Evolutionary conservation across 2,329 filamentous ascomycete species (phyloP).

Genomic region (Rutstroemia sp.): DNA sequence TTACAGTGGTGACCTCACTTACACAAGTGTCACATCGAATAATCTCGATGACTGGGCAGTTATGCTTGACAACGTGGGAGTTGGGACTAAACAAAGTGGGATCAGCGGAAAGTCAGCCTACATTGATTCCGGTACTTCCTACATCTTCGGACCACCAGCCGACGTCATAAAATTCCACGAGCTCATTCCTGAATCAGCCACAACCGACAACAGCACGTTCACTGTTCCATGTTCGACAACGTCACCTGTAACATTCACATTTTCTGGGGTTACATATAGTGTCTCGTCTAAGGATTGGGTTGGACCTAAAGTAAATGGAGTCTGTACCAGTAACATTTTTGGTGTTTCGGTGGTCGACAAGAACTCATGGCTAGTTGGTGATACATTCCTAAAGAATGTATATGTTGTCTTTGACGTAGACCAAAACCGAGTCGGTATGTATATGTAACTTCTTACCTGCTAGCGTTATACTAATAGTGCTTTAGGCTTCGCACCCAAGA

Average conservation of each 20-base stretch:
- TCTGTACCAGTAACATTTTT: constrained; percentile 66
- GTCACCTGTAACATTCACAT: constrained; percentile 53
- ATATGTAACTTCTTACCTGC: no score
- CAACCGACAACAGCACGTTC: constrained; percentile 54
- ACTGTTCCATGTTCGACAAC: constrained; percentile 66
- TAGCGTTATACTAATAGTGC: no score
- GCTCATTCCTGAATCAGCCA: constrained; percentile 50
- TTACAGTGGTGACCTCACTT: constrained; percentile 61
- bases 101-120: constrained; percentile 49
- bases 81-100: constrained; percentile 51
- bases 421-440: constrained; percentile 50
- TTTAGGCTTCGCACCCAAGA: no score
- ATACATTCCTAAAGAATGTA: constrained; percentile 83
- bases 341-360: constrained; percentile 56
- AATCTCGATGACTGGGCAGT: constrained; percentile 64
- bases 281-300: constrained; percentile 69
- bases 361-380: constrained; percentile 70
- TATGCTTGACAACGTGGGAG: constrained; percentile 55
- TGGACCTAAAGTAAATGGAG: constrained; percentile 33
- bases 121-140: constrained; percentile 80
- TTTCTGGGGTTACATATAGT: constrained; percentile 59
- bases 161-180: constrained; percentile 63
- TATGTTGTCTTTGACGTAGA: constrained; percentile 81
- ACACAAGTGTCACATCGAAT: constrained; percentile 43
- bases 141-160: constrained; percentile 60